Base-by-base conservation (phyloP, 2,329 filamentous ascomycete genomes). In the Samsoniella hepiali region DNA sequence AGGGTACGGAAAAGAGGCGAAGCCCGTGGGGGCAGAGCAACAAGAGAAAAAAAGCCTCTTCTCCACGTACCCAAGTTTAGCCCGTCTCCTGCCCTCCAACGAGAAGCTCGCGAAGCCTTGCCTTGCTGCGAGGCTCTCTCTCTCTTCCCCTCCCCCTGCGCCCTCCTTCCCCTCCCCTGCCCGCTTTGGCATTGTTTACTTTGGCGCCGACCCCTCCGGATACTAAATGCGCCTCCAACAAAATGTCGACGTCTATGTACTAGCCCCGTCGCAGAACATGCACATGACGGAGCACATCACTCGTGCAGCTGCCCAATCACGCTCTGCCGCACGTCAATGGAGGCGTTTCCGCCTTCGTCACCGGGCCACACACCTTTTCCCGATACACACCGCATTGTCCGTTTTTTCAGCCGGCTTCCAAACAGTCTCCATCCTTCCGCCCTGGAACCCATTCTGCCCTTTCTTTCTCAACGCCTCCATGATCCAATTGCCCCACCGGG, bases 131-230 rank as follows among this genome's bases (percentile, higher is more conserved):
- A 51, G 57, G 45, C 34, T 50, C 34, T 38, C 22, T 22, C 22
- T 22, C 22, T 22, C 22, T 22, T 22, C 22, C 22, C 13, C 29
- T 22, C 47, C 15, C 59, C 49, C 59, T 62, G 59, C 49, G 22
- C 13, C 45, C 27, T 53, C 27, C 29, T 13, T 53, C 13, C 49
- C 31, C 51, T 6, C 36, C 55, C 44, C 44, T 32, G 38, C 38
- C 38, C 38, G 5, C 27, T 44, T 15, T 9, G 40, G 44, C 44
- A 53, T 64, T 64, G 62, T 64, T 64, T 64, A 64, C 62, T 64
- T 64, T 60, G 62, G n/a, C 62, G 61, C 61, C 56, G 27, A 31
- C 56, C 62, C 62, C 62, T 60, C 62, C 40, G 29, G 45, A 58
- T 56, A 22, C 22, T 22, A 31, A 7, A 38, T 47, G 38, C 22